Conservation (phyloP, 345 rosid genomes). For the Linum usitatissimum region DNA sequence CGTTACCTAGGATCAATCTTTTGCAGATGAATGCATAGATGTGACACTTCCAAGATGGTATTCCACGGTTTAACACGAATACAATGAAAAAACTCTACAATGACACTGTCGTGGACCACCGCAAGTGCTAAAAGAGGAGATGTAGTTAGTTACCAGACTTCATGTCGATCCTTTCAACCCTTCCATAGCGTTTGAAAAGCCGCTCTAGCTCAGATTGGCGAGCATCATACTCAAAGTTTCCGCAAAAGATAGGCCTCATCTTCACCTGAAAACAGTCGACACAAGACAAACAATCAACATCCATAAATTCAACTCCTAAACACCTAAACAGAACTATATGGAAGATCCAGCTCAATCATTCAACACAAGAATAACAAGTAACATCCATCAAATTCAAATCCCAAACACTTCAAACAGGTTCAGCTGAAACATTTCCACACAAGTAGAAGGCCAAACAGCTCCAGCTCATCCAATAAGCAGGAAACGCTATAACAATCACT, state of each 20-base stretch:
- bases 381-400: too few species aligned
- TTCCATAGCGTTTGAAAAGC: constrained; percentile 75
- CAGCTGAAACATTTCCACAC: too few species aligned
- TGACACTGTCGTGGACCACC: background rate
- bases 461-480: too few species aligned
- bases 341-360: too few species aligned
- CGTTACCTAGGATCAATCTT: too few species aligned
- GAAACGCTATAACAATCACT: background rate
- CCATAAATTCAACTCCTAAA: background rate
- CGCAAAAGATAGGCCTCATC: constrained; percentile 88
- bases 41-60: too few species aligned
- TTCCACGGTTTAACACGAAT: too few species aligned
- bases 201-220: constrained; percentile 76
- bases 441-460: too few species aligned
- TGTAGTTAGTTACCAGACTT: constrained; percentile 58
- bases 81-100: too few species aligned
- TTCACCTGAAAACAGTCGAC: constrained; percentile 4
- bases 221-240: constrained; percentile 88
- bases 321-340: background rate
- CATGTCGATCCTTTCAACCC: constrained; percentile 86
- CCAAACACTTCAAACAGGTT: too few species aligned
- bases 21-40: too few species aligned
- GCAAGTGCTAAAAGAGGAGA: background rate
- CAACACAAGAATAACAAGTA: too few species aligned
- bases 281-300: background rate